Evolutionary conservation across 768 basidiomycete species (phyloP), one percentile per base, ranked within the genome.

Genomic region (Psilocybe cubensis): DNA sequence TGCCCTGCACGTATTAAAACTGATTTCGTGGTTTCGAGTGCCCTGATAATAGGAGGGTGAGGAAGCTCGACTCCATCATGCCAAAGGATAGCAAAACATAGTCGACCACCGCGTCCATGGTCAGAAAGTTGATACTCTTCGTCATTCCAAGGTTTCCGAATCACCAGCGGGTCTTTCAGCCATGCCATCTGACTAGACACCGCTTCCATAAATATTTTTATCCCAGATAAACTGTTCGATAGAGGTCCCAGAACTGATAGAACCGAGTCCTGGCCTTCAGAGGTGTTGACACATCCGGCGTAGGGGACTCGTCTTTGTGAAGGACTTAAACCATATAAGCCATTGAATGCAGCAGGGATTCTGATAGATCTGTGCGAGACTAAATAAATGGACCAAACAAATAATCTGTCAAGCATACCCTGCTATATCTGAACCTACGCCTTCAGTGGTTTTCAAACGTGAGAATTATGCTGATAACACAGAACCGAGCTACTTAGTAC

Each of bases 351-450:
- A 8, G 85, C 69, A 7, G 92, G 92, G 54, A 89, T 86, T 14
- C 91, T 84, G 24, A 91, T 66, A 3, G 91, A 91, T 5, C 89
- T 90, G 35, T 7, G 18, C 4, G 4, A 49, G 14, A 18, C 6
- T 23, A 6, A 41, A 5, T 25, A 28, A 20, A 35, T 4, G 23
- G 21, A 23, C 8, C 5, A 18, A 50, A 20, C 21, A 20, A 5
- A 7, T 14, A 3, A 45, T n/a, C 20, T 2, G 20, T 14, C 7
- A 21, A 33, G 52, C 64, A 64, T 66, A 89, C 89, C 91, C 89
- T 64, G 88, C 89, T 56, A 93, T 83, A 68, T 94, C 92, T 21
- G 92, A 88, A 40, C 92, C 92, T 11, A 92, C 82, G 25, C 92
- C 89, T 58, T 83, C 38, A 76, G 40, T 11, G 21, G n/a, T 9